Evolutionary conservation across 2,329 filamentous ascomycete species (phyloP).

Genomic region (Colletotrichum brevisporum): DNA sequence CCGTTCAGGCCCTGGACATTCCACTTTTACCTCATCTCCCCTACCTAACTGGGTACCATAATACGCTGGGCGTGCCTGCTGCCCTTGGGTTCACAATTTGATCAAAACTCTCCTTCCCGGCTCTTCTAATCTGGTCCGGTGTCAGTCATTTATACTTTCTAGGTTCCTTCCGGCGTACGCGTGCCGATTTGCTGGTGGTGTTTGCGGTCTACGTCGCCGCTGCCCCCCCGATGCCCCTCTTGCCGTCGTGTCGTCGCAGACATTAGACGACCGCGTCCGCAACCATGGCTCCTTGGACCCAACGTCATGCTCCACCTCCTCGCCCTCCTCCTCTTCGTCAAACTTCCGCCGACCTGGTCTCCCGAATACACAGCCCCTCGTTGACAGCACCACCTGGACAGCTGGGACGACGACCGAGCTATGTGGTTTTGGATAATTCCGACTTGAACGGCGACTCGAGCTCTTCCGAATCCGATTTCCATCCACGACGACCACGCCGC

Average conservation of each 20-base stretch:
- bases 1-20: slow-evolving; percentile 1
- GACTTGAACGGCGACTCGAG: slow-evolving; percentile 54
- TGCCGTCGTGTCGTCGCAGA: slow-evolving; percentile 29
- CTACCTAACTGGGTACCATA: neutral
- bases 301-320: slow-evolving; percentile 43
- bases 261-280: slow-evolving; percentile 41
- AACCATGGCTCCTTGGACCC: slow-evolving; percentile 52
- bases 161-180: neutral
- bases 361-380: slow-evolving; percentile 53
- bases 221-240: slow-evolving; percentile 21
- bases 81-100: slow-evolving; percentile 11
- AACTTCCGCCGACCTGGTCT: slow-evolving; percentile 50
- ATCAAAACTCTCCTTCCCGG: slow-evolving; percentile 4
- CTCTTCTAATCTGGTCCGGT: no score
- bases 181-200: slow-evolving; percentile 17
- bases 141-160: neutral
- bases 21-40: slow-evolving; percentile 24
- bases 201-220: slow-evolving; percentile 13
- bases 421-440: slow-evolving; percentile 43
- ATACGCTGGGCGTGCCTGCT: neutral
- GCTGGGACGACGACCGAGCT: slow-evolving; percentile 43
- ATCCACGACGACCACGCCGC: slow-evolving; percentile 45
- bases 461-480: slow-evolving; percentile 60
- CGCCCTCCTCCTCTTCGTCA: slow-evolving; percentile 38
- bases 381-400: slow-evolving; percentile 43